Conservation (phyloP, 2,329 filamentous ascomycete species). For the Diaporthe sp. region DNA sequence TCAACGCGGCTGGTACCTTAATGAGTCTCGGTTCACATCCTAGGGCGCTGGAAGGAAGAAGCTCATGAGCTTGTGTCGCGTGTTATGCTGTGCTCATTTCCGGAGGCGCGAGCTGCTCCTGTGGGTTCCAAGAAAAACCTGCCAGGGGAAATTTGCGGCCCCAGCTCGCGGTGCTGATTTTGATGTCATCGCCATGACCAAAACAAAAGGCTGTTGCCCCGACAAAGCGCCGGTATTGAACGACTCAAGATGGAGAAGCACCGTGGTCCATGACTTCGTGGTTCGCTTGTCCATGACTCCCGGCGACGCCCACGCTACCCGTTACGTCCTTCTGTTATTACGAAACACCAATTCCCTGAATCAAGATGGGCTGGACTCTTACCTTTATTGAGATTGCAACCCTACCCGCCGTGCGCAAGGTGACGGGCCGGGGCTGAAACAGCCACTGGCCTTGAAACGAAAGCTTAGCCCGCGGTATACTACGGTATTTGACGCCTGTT, state of each 20-base stretch:
- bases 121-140: conserved; percentile 36
- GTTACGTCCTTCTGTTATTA: conserved; percentile 19
- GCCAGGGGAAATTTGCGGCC: conserved; percentile 35
- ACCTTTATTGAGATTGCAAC: conserved; percentile 24
- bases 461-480: conserved; percentile 32
- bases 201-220: conserved; percentile 29
- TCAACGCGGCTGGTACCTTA: conserved; percentile 24
- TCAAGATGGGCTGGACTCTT: conserved; percentile 19
- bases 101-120: conserved; percentile 26
- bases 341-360: conserved; percentile 22
- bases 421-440: conserved; percentile 38
- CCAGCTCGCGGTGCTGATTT: conserved; percentile 27
- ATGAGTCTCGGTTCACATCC: conserved; percentile 6
- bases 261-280: conserved; percentile 29
- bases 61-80: conserved; percentile 32
- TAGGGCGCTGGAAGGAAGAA: conserved; percentile 5
- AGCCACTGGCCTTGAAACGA: conserved; percentile 20
- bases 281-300: conserved; percentile 11
- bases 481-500: not conserved
- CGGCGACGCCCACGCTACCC: not conserved
- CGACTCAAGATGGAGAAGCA: conserved; percentile 8
- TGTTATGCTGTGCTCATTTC: conserved; percentile 35
- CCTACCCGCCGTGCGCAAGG: conserved; percentile 34
- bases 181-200: conserved; percentile 38
- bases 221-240: conserved; percentile 22